Base-by-base conservation (phyloP, 352 stramenopile species). In the Phytophthora capsici region DNA sequence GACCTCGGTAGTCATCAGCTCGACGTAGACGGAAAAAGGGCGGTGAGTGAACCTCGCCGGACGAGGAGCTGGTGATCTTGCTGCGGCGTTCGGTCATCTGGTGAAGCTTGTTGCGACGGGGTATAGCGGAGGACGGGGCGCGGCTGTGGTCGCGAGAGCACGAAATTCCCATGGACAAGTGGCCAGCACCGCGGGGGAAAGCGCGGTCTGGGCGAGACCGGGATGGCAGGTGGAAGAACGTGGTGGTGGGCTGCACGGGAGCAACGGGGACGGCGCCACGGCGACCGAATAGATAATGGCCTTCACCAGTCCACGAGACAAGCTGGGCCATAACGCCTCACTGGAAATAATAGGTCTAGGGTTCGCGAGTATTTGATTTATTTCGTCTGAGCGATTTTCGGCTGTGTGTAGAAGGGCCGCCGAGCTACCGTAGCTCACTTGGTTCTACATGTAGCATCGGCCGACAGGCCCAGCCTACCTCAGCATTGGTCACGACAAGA, bases 61-160 rank as follows among this genome's bases (percentile, higher is more conserved):
- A 60, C 10, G 50, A 61, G 4, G 66, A 67, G 34, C 61, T 68
- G 37, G 59, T 66, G 38, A 57, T 50, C 43, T 74, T 69, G 43
- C 49, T 66, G 56, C 51, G 45, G 8, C 26, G 59, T 16, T 74
- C 61, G 19, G 25, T 36, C 50, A 71, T 63, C 19, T 47, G 62
- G 12, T 50, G 61, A 34, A 61, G 30, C 43, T 64, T 68, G 44
- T 12, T 53, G 19, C 34, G 54, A 13, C 37, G 47, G n/a, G 46
- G 46, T 34, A 22, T 59, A 20, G 45, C 16, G 45, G 58, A 57
- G 19, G 66, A 57, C 10, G 64, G 28, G n/a, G 48, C 58, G 58
- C 57, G 44, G 44, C 58, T 70, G 48, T 78, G 53, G 23, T 80
- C 59, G n/a, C 64, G 74, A 20, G 77, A 83, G 69, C 71, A 80